Conservation (phyloP, 352 stramenopile genomes). For the Plasmopara halstedii region DNA sequence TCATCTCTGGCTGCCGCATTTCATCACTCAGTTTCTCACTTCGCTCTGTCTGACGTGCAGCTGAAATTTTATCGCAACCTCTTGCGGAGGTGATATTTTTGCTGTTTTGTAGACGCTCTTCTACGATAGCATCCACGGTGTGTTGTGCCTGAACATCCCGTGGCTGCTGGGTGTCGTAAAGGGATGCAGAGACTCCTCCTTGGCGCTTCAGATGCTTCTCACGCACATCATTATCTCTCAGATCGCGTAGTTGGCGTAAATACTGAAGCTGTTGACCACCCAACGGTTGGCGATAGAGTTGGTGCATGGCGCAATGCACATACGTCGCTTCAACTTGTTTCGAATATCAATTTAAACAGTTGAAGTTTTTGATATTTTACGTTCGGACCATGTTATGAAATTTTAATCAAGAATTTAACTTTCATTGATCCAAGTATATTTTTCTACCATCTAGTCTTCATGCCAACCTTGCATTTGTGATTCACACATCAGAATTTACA, state of each 20-base stretch:
- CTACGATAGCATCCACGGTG: constrained; percentile 44
- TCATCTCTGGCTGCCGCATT: background rate
- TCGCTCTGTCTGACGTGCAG: constrained; percentile 46
- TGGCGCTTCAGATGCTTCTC: constrained; percentile 23
- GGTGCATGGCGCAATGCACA: constrained; percentile 26
- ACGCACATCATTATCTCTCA: constrained; percentile 27
- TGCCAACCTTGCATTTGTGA: too few species aligned
- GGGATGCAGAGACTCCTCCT: background rate
- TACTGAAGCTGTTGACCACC: constrained; percentile 40
- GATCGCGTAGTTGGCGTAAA: constrained; percentile 37
- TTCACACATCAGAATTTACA: too few species aligned
- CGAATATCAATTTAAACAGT: too few species aligned
- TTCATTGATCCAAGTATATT: too few species aligned
- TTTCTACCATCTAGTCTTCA: too few species aligned
- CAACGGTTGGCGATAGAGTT: constrained; percentile 19
- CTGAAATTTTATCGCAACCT: constrained; percentile 32
- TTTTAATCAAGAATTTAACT: too few species aligned
- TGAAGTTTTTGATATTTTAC: too few species aligned
- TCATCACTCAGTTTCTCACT: constrained; percentile 12
- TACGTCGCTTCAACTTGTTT: constrained; percentile 18
- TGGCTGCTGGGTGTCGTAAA: background rate
- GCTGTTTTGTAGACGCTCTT: constrained; percentile 17
- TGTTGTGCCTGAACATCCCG: constrained; percentile 1
- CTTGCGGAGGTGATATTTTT: constrained; percentile 8
- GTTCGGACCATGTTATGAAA: too few species aligned